phyloP scores from a whole-genome alignment of 2,329 filamentous ascomycete genomes.

The Ceratocystis lukuohia region DNA sequence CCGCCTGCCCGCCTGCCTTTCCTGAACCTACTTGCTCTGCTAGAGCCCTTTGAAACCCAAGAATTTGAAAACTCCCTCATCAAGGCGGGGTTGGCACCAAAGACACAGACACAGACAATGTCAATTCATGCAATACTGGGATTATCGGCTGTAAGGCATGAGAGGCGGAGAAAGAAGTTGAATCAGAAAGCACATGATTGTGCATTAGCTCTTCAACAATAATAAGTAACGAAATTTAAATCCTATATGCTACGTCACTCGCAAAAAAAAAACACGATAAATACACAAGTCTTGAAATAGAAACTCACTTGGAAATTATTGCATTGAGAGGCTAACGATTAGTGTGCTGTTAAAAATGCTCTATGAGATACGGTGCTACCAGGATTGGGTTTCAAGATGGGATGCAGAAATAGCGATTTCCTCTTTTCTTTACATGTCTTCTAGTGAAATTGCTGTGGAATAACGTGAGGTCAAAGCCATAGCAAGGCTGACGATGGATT shows the following conservation, averaged over 20 bases:
- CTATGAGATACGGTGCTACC: neutral
- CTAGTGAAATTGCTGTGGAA: neutral
- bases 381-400: neutral
- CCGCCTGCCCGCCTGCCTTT: neutral
- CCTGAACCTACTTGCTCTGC: neutral
- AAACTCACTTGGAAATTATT: neutral
- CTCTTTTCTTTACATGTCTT: neutral
- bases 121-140: neutral
- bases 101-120: neutral
- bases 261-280: neutral
- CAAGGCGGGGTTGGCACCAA: neutral
- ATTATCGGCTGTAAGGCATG: neutral
- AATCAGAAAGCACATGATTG: neutral
- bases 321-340: neutral
- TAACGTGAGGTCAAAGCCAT: neutral
- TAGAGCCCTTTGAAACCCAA: neutral
- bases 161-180: neutral
- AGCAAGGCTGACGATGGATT: slow-evolving; percentile 1
- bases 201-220: neutral
- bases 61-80: neutral
- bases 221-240: neutral
- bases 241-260: neutral
- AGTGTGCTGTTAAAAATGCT: neutral
- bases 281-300: neutral
- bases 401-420: neutral